Conservation (phyloP, 495 filamentous ascomycete genomes). For the Trichoderma virens region DNA sequence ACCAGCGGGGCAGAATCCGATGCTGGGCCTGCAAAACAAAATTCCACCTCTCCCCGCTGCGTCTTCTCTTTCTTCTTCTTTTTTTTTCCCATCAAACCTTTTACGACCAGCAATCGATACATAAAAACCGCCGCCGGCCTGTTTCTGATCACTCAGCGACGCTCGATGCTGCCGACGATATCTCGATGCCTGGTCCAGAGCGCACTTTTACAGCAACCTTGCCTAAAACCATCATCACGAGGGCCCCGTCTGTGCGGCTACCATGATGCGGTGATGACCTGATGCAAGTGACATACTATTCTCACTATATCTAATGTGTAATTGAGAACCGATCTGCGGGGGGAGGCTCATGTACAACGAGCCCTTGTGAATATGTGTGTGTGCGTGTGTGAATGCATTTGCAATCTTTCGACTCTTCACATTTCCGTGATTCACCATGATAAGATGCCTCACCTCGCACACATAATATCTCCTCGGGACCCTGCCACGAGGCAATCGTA, state of each 20-base stretch:
- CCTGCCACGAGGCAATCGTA: too few relatives aligned
- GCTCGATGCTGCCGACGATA: constrained; percentile 7
- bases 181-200: constrained; percentile 49
- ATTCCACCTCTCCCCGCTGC: neutral
- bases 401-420: neutral
- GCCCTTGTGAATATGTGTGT: neutral
- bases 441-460: neutral
- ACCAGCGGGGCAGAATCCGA: neutral
- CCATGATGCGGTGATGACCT: constrained; percentile 98
- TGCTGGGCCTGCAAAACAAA: neutral
- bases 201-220: constrained; percentile 43
- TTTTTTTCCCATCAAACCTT: constrained; percentile 7
- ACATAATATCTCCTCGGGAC: neutral
- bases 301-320: neutral
- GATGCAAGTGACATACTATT: constrained; percentile 31
- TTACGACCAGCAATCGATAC: constrained; percentile 10
- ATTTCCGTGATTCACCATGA: neutral
- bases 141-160: neutral
- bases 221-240: constrained; percentile 97
- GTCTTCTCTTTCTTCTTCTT: neutral
- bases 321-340: neutral
- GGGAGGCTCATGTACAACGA: neutral
- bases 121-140: neutral
- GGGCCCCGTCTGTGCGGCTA: constrained; percentile 60
- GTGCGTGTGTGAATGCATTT: neutral